A percentile compares a stretch with the other conserved stretches of the same genome.
Conservation (phyloP, 129 eudicot genomes). For the Chrysanthemum lavandulifolium region DNA sequence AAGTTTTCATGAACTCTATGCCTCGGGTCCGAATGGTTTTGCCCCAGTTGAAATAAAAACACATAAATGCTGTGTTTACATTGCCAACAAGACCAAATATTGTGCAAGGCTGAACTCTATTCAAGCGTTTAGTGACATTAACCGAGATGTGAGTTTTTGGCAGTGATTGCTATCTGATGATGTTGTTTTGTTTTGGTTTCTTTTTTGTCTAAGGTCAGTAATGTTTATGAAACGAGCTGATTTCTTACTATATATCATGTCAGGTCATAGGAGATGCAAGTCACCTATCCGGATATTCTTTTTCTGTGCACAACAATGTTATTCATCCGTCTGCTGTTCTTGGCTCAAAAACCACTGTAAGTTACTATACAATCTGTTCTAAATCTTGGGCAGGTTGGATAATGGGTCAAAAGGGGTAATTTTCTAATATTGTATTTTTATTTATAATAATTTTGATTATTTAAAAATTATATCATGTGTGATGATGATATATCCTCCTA, state of each 20-base stretch:
- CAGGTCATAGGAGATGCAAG: constrained; percentile 95
- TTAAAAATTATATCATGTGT: too few relatives aligned
- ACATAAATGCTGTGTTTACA: constrained; percentile 88
- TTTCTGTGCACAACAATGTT: constrained; percentile 81
- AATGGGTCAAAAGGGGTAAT: background rate
- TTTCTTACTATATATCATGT: constrained; percentile 14
- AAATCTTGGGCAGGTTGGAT: background rate
- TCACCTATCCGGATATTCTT: constrained; percentile 78
- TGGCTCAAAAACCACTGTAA: constrained; percentile 90
- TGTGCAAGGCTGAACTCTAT: constrained; percentile 83
- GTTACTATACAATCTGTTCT: constrained; percentile 17
- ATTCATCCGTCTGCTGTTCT: constrained; percentile 85
- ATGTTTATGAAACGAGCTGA: constrained; percentile 5
- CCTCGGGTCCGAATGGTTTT: constrained; percentile 60
- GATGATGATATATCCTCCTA: too few relatives aligned
- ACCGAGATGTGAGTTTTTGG: constrained; percentile 78
- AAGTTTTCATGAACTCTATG: constrained; percentile 80
- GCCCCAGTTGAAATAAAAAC: constrained; percentile 55
- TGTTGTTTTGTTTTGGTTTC: background rate
- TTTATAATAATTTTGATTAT: too few relatives aligned
- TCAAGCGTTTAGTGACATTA: constrained; percentile 84
- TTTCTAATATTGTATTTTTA: background rate
- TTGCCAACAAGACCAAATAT: constrained; percentile 76
- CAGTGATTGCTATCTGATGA: background rate
- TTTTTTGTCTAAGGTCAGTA: background rate